Evolutionary conservation across 73 alveolate genomes (phyloP).

Genomic region (Diophrys sp.): DNA sequence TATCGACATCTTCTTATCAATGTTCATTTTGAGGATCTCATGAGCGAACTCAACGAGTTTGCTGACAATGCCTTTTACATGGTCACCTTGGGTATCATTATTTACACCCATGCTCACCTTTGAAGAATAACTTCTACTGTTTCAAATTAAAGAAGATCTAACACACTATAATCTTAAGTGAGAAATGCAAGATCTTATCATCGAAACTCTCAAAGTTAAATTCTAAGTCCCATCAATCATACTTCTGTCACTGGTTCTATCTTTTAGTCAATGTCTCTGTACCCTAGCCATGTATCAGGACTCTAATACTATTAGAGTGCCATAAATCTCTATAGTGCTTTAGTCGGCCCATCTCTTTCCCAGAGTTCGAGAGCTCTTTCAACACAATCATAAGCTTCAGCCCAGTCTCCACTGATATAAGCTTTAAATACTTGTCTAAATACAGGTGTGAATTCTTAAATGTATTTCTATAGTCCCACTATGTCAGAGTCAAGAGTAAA

Average conservation of each 20-base stretch:
- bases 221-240: neutral
- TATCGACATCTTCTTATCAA: constrained; percentile 39
- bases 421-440: constrained; percentile 65
- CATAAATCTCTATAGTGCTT: constrained; percentile 45
- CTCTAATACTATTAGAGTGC: constrained; percentile 17
- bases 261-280: constrained; percentile 56
- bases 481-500: constrained; percentile 70
- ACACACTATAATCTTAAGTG: constrained; percentile 40
- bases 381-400: constrained; percentile 44
- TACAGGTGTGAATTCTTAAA: constrained; percentile 56
- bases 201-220: neutral
- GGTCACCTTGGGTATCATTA: constrained; percentile 15
- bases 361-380: constrained; percentile 61
- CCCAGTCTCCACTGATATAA: constrained; percentile 74
- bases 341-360: constrained; percentile 67
- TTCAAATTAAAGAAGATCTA: constrained; percentile 52
- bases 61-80: constrained; percentile 26
- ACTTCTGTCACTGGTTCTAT: constrained; percentile 6
- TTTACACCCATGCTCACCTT: constrained; percentile 24
- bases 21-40: constrained; percentile 41
- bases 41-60: constrained; percentile 37
- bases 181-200: neutral
- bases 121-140: constrained; percentile 29
- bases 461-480: constrained; percentile 54
- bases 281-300: constrained; percentile 64